Evolutionary conservation across 1,284 basidiomycete genomes (phyloP), one percentile per base, ranked within the genome.

Genomic region (Cutaneotrichosporon daszewskae): DNA sequence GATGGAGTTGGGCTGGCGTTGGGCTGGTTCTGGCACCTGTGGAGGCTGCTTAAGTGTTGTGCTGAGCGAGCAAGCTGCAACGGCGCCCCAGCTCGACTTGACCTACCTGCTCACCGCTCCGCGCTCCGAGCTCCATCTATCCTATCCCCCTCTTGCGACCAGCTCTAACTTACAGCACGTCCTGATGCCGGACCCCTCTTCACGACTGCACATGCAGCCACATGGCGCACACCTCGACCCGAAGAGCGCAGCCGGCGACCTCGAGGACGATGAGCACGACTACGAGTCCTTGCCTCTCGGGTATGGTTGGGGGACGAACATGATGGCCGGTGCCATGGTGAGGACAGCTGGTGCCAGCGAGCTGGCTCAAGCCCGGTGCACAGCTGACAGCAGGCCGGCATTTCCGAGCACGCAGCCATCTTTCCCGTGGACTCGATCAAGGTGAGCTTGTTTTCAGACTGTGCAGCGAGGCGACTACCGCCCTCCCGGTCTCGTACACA

Each of bases 361-460:
- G 26, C 26, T 27, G 26, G 26, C 26, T 14, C 26, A 27, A 9
- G 14, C n/a, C 26, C 14, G 26, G 8, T 27, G 16, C 33, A 35
- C 16, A 6, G 27, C 40, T 42, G 26, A 42, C 33, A 46, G 5
- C 66, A 92, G 88, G 94, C 95, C 57, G 95, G 95, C 51, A 98
- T 99, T 60, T 91, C 90, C 43, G 95, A 99, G 72, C 95, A 99
- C 73, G 88, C 92, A 20, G 89, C 95, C 66, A 98, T 99, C 86
- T 99, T 89, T 68, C 95, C 95, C 4, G 77, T 98, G 53, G 95
- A 99, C 74, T 91, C 88, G 61, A 95, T 99, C 70, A 97, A 98
- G 77, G 94, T 88, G 48, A 55, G 82, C 22, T 17, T 18, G 17
- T 10, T 9, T 13, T 3, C 27, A 14, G 22, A 35, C n/a, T 27